Evolutionary conservation across 176 grass and related monocot genomes (phyloP).

Genomic region (Rhipidocladum racemiflorum): DNA sequence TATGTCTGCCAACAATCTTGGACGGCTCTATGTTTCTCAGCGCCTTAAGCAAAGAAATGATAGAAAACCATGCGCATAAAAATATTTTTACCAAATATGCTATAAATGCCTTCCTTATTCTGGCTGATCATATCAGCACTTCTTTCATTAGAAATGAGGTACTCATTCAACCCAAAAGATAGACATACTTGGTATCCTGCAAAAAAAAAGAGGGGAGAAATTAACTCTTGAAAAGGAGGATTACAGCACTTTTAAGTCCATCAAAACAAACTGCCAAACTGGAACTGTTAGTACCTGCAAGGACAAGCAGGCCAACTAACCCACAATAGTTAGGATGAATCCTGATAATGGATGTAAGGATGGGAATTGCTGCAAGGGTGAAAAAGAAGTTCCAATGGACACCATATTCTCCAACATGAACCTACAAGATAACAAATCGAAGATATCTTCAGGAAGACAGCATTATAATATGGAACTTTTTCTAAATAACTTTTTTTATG

Average conservation of each 20-base stretch:
- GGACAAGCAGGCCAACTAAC: conserved; percentile 65
- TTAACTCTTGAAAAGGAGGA: conserved; percentile 8
- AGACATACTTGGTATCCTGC: conserved; percentile 78
- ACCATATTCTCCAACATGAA: conserved; percentile 95
- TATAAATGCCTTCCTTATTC: conserved; percentile 94
- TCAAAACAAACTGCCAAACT: conserved; percentile 23
- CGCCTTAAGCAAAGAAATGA: conserved; percentile 22
- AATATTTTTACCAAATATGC: conserved; percentile 69
- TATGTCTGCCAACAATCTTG: background rate
- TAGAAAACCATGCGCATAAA: background rate
- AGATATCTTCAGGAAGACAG: conserved; percentile 28
- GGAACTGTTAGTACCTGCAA: conserved; percentile 51
- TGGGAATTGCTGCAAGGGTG: conserved; percentile 81
- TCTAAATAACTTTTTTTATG: background rate
- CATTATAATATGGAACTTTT: conserved; percentile 3
- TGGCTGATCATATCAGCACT: conserved; percentile 64
- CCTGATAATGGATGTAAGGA: conserved; percentile 65
- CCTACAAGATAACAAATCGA: conserved; percentile 48
- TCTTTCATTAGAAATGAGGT: conserved; percentile 83
- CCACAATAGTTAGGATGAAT: conserved; percentile 83
- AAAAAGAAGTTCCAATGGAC: conserved; percentile 99
- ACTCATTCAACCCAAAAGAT: conserved; percentile 67
- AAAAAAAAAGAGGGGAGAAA: conserved; percentile 27
- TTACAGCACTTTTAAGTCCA: background rate
- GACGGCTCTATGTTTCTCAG: background rate